Percentiles rank a stretch among this genome's conserved stretches.
phyloP scores from a whole-genome alignment of 1,139 yeast species.

The Sugiyamaella japonica region DNA sequence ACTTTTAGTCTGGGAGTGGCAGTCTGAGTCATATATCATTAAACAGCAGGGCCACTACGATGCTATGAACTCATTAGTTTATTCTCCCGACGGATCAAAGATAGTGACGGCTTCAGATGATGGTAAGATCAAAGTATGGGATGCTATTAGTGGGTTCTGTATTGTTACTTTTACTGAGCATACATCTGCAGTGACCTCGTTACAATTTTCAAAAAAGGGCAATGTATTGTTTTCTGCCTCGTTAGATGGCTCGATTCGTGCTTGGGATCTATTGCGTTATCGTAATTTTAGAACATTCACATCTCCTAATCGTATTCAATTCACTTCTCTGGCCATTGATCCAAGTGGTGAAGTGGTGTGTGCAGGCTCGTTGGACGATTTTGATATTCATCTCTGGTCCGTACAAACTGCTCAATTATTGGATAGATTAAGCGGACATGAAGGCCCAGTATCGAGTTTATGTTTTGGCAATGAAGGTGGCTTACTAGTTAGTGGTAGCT shows the following conservation, averaged over 20 bases:
- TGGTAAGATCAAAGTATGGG: slow-evolving; percentile 97
- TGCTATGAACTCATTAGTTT: slow-evolving; percentile 75
- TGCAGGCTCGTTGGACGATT: slow-evolving; percentile 90
- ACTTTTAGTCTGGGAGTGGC: slow-evolving; percentile 96
- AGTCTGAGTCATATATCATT: slow-evolving; percentile 89
- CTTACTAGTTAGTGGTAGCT: slow-evolving; percentile 84
- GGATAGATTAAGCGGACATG: slow-evolving; percentile 88
- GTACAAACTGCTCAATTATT: slow-evolving; percentile 92
- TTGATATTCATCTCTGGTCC: slow-evolving; percentile 93
- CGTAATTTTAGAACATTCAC: slow-evolving; percentile 94
- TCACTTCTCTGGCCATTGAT: slow-evolving; percentile 87
- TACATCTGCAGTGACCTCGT: slow-evolving; percentile 82
- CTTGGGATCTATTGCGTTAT: slow-evolving; percentile 92
- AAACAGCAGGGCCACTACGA: slow-evolving; percentile 98
- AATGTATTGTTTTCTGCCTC: slow-evolving; percentile 90
- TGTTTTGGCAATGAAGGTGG: slow-evolving; percentile 80
- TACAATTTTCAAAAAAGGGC: slow-evolving; percentile 83
- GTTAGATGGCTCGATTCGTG: slow-evolving; percentile 94
- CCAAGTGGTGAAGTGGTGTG: slow-evolving; percentile 97
- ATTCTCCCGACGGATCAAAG: slow-evolving; percentile 93
- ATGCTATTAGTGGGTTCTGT: slow-evolving; percentile 88
- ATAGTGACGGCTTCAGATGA: slow-evolving; percentile 95
- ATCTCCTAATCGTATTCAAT: slow-evolving; percentile 84
- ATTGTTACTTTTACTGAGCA: slow-evolving; percentile 91
- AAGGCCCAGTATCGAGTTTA: slow-evolving; percentile 89